Base-by-base conservation (phyloP, 2,329 filamentous ascomycete genomes). In the Calonectria pseudoturangicola region DNA sequence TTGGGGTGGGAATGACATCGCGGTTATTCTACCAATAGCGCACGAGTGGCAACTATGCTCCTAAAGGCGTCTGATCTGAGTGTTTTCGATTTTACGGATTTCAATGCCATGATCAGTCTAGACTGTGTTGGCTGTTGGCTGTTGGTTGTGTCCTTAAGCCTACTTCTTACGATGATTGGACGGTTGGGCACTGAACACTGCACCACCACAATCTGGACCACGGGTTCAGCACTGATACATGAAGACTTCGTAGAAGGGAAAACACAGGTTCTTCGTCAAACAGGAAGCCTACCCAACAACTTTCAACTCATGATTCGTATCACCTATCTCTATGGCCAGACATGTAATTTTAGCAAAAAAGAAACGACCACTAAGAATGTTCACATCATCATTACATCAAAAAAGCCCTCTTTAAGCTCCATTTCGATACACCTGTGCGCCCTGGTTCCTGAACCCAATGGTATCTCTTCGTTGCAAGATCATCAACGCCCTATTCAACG, bases 401-500 rank as follows among this genome's bases (percentile, higher is more conserved):
- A 68, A 47, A 54, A 10, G 25, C 21, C 36, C 60, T 54, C 58
- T 72, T 85, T 81, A 95, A 67, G 92, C 92, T 65, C 93, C 93
- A 80, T 93, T 94, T 73, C 94, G 87, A 80, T 94, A 94, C 33
- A 96, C 92, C 84, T 95, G 92, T 47, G 90, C 89, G 7, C 94
- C 94, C 78, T 94, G 93, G 79, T 94, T 93, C 71, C 94, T 88
- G 83, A 96, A 94, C 84, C 94, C 93, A 79, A 97, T 93, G 2
- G 94, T 98, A 79, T 98, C 96, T 77, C 95, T 91, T 80, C 96
- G 89, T 83, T 97, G 95, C 85, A 99, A 85, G 18, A 98, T 91
- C 86, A 96, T 92, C 78, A 99, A 83, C 0, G 96, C 95, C 78
- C 96, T 88, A 76, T 96, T 96, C 36, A 99, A 88, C 18, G 92